A percentile compares a stretch with the other conserved stretches of the same genome.
Conservation (phyloP, 1,284 basidiomycete genomes). For the Pyrrhoderma noxium region DNA sequence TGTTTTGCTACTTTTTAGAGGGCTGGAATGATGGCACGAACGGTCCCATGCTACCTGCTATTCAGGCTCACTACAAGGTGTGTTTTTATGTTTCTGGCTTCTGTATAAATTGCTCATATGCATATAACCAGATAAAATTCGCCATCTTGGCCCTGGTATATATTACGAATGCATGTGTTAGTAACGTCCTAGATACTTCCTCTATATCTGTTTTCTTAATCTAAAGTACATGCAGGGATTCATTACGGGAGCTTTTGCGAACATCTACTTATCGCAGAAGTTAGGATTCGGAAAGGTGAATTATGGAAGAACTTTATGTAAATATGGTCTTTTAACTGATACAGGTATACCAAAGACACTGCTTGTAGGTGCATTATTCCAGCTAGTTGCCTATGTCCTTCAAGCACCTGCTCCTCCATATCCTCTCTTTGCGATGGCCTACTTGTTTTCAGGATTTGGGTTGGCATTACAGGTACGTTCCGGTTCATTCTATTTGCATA, state of each 20-base stretch:
- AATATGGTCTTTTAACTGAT: too few species aligned
- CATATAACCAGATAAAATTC: conserved; percentile 34
- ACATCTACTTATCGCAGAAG: conserved; percentile 48
- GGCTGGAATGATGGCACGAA: conserved; percentile 60
- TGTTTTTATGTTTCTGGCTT: conserved; percentile 14
- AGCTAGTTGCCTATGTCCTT: conserved; percentile 43
- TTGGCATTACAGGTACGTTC: conserved; percentile 41
- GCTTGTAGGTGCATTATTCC: conserved; percentile 28
- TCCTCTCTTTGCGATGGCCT: conserved; percentile 52
- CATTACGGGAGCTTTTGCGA: conserved; percentile 42
- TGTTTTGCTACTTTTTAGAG: conserved; percentile 36
- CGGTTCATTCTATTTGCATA: background rate
- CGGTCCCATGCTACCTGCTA: conserved; percentile 52
- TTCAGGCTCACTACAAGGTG: conserved; percentile 49
- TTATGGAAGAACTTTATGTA: background rate
- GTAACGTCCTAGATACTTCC: conserved; percentile 22
- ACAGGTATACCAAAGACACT: conserved; percentile 2
- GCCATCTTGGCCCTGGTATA: conserved; percentile 43
- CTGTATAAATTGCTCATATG: background rate
- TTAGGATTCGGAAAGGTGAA: conserved; percentile 54
- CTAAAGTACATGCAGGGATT: conserved; percentile 36
- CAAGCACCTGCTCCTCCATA: conserved; percentile 57
- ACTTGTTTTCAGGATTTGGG: conserved; percentile 57
- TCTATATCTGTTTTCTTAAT: background rate
- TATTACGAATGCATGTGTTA: conserved; percentile 35